Conservation (phyloP, 352 stramenopile genomes). For the Phytophthora constricta region DNA sequence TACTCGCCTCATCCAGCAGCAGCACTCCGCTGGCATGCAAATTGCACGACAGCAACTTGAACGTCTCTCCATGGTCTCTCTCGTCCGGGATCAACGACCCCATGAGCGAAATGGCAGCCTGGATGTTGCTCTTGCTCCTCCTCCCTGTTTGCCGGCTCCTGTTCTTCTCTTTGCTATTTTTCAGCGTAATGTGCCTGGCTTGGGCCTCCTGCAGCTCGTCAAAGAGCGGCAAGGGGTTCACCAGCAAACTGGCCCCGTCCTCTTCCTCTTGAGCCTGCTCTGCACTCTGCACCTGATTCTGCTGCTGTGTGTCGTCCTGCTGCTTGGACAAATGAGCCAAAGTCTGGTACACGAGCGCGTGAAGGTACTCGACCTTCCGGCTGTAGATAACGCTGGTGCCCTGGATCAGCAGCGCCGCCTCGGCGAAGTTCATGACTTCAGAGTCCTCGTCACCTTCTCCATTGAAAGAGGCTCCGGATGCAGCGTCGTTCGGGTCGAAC, state of each 20-base stretch:
- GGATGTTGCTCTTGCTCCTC: constrained; percentile 76
- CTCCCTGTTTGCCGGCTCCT: constrained; percentile 26
- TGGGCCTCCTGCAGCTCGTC: constrained; percentile 69
- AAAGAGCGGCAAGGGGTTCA: constrained; percentile 67
- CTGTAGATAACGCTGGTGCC: constrained; percentile 94
- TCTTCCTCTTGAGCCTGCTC: constrained; percentile 41
- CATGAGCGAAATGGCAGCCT: constrained; percentile 84
- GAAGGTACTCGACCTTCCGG: constrained; percentile 95
- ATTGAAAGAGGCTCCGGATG: constrained; percentile 21
- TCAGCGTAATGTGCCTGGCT: constrained; percentile 59
- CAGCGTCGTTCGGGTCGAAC: constrained; percentile 57
- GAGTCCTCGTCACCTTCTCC: constrained; percentile 13
- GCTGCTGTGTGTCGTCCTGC: constrained; percentile 40
- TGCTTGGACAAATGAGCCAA: constrained; percentile 82
- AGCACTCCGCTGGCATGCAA: constrained; percentile 76
- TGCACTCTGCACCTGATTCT: constrained; percentile 12
- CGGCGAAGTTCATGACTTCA: constrained; percentile 94
- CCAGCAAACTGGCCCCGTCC: constrained; percentile 47
- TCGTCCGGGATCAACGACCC: constrained; percentile 80
- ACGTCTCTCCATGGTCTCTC: constrained; percentile 80
- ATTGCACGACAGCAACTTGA: constrained; percentile 86
- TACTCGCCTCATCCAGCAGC: constrained; percentile 80
- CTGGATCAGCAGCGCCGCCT: constrained; percentile 94
- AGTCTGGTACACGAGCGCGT: constrained; percentile 92
- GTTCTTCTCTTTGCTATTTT: constrained; percentile 18